Evolutionary conservation across 305 asterid species (phyloP).

Genomic region (Fraxinus ornus): DNA sequence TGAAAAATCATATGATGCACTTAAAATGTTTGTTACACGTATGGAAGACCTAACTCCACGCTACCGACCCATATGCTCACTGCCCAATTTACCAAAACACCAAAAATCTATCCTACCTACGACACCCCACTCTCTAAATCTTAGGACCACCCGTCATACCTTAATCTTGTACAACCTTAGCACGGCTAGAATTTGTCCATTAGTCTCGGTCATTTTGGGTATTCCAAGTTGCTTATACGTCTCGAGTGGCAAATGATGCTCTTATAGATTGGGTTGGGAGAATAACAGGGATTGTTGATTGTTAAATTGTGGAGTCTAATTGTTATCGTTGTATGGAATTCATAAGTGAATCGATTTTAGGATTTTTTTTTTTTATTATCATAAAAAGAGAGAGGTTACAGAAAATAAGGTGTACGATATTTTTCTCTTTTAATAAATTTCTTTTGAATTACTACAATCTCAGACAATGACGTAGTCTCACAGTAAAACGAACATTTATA

Average conservation of each 20-base stretch:
- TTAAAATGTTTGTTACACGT: neutral
- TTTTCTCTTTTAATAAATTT: neutral
- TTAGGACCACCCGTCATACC: neutral
- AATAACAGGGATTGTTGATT: neutral
- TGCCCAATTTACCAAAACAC: slow-evolving; percentile 18
- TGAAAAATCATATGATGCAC: slow-evolving; percentile 1
- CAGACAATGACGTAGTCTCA: neutral
- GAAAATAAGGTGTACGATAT: too few relatives aligned
- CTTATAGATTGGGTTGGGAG: neutral
- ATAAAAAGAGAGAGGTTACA: too few relatives aligned
- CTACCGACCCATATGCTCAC: slow-evolving; percentile 24
- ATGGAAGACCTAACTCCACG: slow-evolving; percentile 48
- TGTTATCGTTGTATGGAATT: neutral
- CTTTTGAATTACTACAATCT: neutral
- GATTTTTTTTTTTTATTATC: too few relatives aligned
- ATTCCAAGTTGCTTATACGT: neutral
- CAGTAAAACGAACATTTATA: too few relatives aligned
- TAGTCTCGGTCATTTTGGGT: neutral
- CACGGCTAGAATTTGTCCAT: neutral
- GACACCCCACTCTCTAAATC: neutral
- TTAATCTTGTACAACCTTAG: neutral
- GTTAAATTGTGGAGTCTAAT: neutral
- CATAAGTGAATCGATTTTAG: neutral
- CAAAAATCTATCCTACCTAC: slow-evolving; percentile 17
- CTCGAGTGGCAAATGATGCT: neutral